These are phyloP conservation scores for Volvox africanus DNA, from an alignment of 139 green algal species.

Conservation along the genomic window DNA sequence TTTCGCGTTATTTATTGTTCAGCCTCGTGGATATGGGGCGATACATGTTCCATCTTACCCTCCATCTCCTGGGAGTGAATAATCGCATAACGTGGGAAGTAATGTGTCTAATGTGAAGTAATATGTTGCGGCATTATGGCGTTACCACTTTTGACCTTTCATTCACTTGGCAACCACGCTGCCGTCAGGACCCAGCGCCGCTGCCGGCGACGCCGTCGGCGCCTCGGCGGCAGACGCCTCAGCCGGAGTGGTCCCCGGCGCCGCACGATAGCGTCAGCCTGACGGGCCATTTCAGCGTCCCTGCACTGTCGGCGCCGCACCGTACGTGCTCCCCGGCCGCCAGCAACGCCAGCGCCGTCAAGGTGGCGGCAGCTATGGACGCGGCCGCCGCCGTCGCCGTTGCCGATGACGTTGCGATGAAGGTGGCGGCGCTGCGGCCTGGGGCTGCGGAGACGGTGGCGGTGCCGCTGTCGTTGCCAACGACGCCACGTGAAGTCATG, in stretches of 20 bases:
- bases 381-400: neutral
- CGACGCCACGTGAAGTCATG: neutral
- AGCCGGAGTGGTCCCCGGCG: neutral
- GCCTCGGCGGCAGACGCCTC: neutral
- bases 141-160: neutral
- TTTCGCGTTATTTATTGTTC: too few species aligned
- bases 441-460: neutral
- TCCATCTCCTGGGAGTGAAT: too few species aligned
- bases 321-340: neutral
- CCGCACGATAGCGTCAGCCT: neutral
- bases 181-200: neutral
- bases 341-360: neutral
- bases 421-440: neutral
- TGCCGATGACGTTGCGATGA: neutral
- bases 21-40: too few species aligned
- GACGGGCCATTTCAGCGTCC: slow-evolving; percentile 32
- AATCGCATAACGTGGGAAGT: neutral
- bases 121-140: neutral
- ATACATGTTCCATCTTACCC: too few species aligned
- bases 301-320: slow-evolving; percentile 29
- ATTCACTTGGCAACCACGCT: neutral
- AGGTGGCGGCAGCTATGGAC: neutral
- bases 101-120: neutral
- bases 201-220: neutral
- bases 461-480: neutral